phyloP scores from a whole-genome alignment of 768 basidiomycete genomes.

The Leccinum pellstonianum region DNA sequence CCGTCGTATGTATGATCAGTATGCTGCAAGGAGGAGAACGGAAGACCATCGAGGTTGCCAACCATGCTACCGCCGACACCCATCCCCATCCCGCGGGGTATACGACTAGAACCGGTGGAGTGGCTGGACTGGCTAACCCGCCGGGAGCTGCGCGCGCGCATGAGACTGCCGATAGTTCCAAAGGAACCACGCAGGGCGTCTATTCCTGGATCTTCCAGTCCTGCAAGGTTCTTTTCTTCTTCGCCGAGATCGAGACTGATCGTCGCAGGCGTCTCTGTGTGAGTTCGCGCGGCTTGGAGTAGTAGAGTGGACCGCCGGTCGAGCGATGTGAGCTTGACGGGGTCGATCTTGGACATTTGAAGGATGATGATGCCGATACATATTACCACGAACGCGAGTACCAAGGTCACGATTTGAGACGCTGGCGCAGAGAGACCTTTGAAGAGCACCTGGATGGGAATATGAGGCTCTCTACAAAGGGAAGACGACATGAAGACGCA shows the following conservation, averaged over 20 bases:
- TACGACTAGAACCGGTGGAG: constrained; percentile 23
- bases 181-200: constrained; percentile 90
- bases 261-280: constrained; percentile 53
- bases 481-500: constrained; percentile 35
- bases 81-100: constrained; percentile 21
- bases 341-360: constrained; percentile 95
- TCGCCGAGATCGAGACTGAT: constrained; percentile 35
- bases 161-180: constrained; percentile 88
- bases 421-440: constrained; percentile 81
- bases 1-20: constrained; percentile 43
- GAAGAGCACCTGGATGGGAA: constrained; percentile 70
- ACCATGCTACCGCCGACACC: constrained; percentile 30
- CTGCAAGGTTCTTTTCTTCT: constrained; percentile 63
- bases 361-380: constrained; percentile 92
- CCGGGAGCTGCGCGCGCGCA: constrained; percentile 60
- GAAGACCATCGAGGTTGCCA: constrained; percentile 24
- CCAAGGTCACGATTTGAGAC: constrained; percentile 81
- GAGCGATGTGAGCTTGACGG: constrained; percentile 69
- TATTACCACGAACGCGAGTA: constrained; percentile 90
- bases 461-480: constrained; percentile 1
- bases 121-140: constrained; percentile 49
- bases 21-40: constrained; percentile 26
- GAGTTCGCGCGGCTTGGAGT: constrained; percentile 75
- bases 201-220: constrained; percentile 87
- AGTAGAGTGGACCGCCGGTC: constrained; percentile 90